These are phyloP conservation scores for Solanum medicagineum DNA, from an alignment of 257 asterid genomes.

Conservation along the genomic window DNA sequence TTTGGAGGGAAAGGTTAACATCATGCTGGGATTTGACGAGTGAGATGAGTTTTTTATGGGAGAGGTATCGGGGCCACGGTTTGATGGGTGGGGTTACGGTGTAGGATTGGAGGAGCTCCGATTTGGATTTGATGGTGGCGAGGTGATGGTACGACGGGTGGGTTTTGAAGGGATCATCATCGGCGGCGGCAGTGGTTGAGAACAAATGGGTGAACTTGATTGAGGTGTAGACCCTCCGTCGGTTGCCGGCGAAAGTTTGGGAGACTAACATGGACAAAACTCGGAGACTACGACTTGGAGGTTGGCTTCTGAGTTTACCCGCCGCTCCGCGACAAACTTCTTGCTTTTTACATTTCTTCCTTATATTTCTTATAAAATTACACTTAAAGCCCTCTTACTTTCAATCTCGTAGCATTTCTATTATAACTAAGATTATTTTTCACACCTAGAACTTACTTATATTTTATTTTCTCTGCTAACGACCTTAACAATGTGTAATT, in stretches of 20 bases:
- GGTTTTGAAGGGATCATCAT: constrained; percentile 8
- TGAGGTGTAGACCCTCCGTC: not conserved
- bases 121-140: constrained; percentile 38
- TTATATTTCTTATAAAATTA: not conserved
- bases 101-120: constrained; percentile 51
- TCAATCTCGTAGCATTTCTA: not conserved
- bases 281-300: not conserved
- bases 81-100: constrained; percentile 76
- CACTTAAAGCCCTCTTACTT: not conserved
- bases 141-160: constrained; percentile 27
- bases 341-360: not conserved
- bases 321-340: not conserved
- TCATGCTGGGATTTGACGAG: constrained; percentile 54
- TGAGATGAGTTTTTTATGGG: constrained; percentile 49
- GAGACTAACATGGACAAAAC: not conserved
- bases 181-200: constrained; percentile 16
- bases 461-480: not conserved
- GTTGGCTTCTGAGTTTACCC: not conserved
- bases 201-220: not conserved
- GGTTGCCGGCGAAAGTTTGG: not conserved
- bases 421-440: not conserved
- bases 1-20: constrained; percentile 64
- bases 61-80: constrained; percentile 76
- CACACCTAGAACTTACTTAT: not conserved
- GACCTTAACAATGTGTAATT: not conserved